Evolutionary conservation across 805 yeast genomes (phyloP), one percentile per base, ranked within the genome.

Genomic region (Metschnikowia reukaufii): DNA sequence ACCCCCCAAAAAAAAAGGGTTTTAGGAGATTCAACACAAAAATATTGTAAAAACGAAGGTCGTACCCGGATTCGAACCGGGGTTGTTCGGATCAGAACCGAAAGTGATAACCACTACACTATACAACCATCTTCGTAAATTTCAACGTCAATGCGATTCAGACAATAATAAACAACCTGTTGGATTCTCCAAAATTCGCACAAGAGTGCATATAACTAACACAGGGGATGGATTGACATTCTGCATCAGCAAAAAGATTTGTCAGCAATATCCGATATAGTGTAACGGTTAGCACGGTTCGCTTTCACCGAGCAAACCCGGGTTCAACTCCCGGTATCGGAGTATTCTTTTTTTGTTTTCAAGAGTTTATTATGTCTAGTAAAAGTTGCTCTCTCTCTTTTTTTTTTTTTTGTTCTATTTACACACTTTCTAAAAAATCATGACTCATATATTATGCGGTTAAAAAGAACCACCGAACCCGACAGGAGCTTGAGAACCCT

Each of bases 321-420:
- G 86, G 86, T 82, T 82, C 87, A 85, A 82, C 85, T 81, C 87
- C 86, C 87, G 84, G 88, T 75, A 81, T 79, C 85, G 86, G 87
- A 82, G 77, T 47, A 46, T 51, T 45, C 51, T 51, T 57, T 46
- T 30, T 18, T 4, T 20, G 18, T 21, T 35, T 17, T n/a, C n/a
- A n/a, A n/a, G n/a, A n/a, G n/a, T n/a, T n/a, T n/a, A n/a, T n/a
- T n/a, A n/a, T n/a, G n/a, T n/a, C n/a, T n/a, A n/a, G n/a, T n/a
- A n/a, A n/a, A n/a, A n/a, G n/a, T n/a, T n/a, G n/a, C n/a, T n/a
- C n/a, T n/a, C n/a, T n/a, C n/a, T 23, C 12, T 31, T 13, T 31
- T 15, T 15, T 31, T 12, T 31, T 31, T 31, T 31, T n/a, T 13
- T 31, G n/a, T 31, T 31, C 15, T 6, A 31, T 31, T 15, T 31